Base-by-base conservation (phyloP, 805 yeast genomes). In the Metschnikowia cerradonensis region DNA sequence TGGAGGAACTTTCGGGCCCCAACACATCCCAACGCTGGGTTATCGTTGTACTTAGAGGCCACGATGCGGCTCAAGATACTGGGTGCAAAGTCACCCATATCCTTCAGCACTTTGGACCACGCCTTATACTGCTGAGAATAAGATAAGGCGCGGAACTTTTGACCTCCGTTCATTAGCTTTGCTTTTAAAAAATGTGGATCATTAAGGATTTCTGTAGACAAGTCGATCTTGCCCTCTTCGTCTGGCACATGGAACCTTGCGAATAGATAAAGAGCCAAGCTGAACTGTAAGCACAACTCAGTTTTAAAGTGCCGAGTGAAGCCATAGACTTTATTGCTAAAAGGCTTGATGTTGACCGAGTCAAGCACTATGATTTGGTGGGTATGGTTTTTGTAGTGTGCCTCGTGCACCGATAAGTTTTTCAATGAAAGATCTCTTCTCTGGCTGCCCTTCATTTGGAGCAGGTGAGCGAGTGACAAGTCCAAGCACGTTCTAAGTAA, bases 61-160 rank as follows among this genome's bases (percentile, higher is more conserved):
- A 63, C 45, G 10, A 66, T 52, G 41, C 59, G 61, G 35, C 54
- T 52, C 15, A 65, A 37, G 48, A 59, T 58, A 32, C 61, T 53
- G 6, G 62, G 58, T 26, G 58, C 55, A 51, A 52, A 58, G 46
- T 62, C 56, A 15, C 62, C 63, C 36, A 55, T 52, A 2, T 56
- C 33, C 37, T 55, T 54, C 31, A 65, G 48, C 2, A 64, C 65
- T 33, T 57, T 58, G 26, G 57, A 51, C 30, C 61, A 53, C 0
- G 68, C 52, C 41, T 63, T 64, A 51, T 64, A 67, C 40, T 64
- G 71, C 56, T 67, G 68, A 22, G 55, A 52, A 49, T 60, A 63
- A 4, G 63, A 57, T 7, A 67, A 60, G 1, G 67, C 50, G 10
- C 56, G 55, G 35, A 59, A 46, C 43, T 60, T 60, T 38, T 64